Conservation (phyloP, 805 yeast species). For the Kluyveromyces aestuarii region DNA sequence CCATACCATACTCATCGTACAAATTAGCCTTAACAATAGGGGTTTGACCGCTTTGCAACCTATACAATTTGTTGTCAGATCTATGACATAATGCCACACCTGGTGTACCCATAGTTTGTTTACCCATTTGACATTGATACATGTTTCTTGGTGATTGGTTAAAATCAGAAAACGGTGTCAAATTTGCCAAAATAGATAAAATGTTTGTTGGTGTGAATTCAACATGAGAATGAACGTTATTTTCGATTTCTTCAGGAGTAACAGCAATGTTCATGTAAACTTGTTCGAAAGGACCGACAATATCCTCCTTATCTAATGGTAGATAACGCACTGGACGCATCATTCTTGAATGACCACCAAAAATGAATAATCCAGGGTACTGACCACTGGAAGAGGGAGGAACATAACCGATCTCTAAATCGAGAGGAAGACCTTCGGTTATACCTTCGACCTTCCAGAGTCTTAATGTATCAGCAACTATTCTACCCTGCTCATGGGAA, state of each 20-base stretch:
- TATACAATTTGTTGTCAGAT: conserved; percentile 89
- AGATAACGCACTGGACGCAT: conserved; percentile 89
- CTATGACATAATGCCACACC: conserved; percentile 91
- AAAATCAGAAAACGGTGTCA: conserved; percentile 97
- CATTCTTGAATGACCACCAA: conserved; percentile 92
- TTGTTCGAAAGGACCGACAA: conserved; percentile 96
- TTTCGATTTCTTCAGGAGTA: conserved; percentile 81
- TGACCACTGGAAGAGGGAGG: conserved; percentile 96
- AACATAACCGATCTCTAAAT: conserved; percentile 87
- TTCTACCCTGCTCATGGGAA: conserved; percentile 75
- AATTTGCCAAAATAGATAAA: conserved; percentile 86
- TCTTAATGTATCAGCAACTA: conserved; percentile 83
- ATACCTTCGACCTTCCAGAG: conserved; percentile 84
- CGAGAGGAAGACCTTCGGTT: conserved; percentile 63
- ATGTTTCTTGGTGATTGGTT: conserved; percentile 98
- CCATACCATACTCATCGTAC: conserved; percentile 96
- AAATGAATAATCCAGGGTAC: conserved; percentile 89
- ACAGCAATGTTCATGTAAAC: conserved; percentile 95
- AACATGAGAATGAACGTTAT: conserved; percentile 79
- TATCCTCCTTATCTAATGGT: conserved; percentile 74
- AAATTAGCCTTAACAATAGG: conserved; percentile 92
- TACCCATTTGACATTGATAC: conserved; percentile 99
- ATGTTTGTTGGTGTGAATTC: conserved; percentile 94
- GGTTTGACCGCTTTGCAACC: conserved; percentile 91
- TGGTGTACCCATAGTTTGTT: conserved; percentile 99